A percentile compares a stretch with the other conserved stretches of the same genome.
These are phyloP conservation scores for Suillus subalutaceus DNA, from an alignment of 768 basidiomycete species.

Conservation along the genomic window DNA sequence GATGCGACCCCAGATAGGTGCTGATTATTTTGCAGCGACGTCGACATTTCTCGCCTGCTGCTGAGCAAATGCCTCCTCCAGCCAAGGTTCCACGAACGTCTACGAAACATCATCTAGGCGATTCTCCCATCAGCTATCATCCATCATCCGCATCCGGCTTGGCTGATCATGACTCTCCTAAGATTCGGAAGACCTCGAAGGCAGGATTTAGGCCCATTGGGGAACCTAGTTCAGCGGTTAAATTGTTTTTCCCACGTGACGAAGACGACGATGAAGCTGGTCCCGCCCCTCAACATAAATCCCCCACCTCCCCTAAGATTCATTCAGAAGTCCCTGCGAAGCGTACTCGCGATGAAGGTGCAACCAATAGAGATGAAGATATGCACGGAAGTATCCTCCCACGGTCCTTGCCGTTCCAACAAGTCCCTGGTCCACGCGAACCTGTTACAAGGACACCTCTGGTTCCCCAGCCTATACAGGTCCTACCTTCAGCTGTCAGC, in stretches of 20 bases:
- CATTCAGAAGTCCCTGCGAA: conserved; percentile 28
- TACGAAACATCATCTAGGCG: conserved; percentile 20
- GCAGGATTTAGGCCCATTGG: conserved; percentile 72
- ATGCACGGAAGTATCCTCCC: neutral
- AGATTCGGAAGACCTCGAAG: conserved; percentile 36
- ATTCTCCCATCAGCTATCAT: conserved; percentile 12
- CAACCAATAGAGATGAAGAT: conserved; percentile 24
- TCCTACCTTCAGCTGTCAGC: conserved; percentile 17
- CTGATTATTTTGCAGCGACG: conserved; percentile 22
- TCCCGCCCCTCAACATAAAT: conserved; percentile 19
- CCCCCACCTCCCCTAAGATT: conserved; percentile 17
- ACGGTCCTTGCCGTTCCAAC: neutral
- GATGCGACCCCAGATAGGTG: conserved; percentile 1
- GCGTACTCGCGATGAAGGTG: conserved; percentile 27
- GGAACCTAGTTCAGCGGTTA: conserved; percentile 55
- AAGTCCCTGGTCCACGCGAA: conserved; percentile 12
- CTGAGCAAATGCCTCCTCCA: conserved; percentile 39
- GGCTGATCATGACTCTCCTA: conserved; percentile 21
- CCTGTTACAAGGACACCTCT: conserved; percentile 14
- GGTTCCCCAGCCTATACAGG: conserved; percentile 17
- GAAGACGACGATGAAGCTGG: conserved; percentile 50
- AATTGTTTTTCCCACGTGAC: conserved; percentile 82
- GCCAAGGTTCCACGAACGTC: conserved; percentile 23
- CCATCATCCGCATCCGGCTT: conserved; percentile 19
- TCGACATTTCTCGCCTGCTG: conserved; percentile 26